Evolutionary conservation across 768 basidiomycete species (phyloP).

Genomic region (Agrocybe praecox): DNA sequence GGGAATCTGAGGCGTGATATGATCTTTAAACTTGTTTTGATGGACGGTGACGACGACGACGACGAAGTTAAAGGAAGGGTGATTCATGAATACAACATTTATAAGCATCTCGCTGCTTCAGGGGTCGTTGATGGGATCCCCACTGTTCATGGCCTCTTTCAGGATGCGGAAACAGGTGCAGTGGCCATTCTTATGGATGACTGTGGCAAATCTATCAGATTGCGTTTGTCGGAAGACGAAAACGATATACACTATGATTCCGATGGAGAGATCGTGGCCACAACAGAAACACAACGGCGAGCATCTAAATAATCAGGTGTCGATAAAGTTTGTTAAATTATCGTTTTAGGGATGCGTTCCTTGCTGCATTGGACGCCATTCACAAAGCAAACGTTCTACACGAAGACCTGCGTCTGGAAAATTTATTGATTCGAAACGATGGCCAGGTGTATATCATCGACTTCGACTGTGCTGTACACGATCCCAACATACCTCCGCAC

Average conservation of each 20-base stretch:
- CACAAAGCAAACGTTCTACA: constrained; percentile 8
- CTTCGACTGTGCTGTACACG: constrained; percentile 4
- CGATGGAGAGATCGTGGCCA: neutral
- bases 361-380: neutral
- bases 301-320: too few relatives aligned
- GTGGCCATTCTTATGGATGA: constrained; percentile 8
- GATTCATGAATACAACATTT: constrained; percentile 1
- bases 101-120: neutral
- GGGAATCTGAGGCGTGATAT: neutral
- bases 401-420: constrained; percentile 7
- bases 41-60: neutral
- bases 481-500: too few relatives aligned
- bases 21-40: constrained; percentile 4
- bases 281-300: neutral
- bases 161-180: constrained; percentile 6
- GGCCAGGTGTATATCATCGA: constrained; percentile 10
- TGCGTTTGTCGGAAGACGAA: neutral
- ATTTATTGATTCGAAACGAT: constrained; percentile 3
- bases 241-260: neutral
- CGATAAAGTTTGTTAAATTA: too few relatives aligned
- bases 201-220: neutral
- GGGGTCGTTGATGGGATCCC: neutral
- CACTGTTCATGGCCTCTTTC: constrained; percentile 9
- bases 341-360: constrained; percentile 2
- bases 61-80: neutral